These are phyloP conservation scores for Handroanthus guayacan DNA, from an alignment of 257 asterid genomes.

Conservation along the genomic window DNA sequence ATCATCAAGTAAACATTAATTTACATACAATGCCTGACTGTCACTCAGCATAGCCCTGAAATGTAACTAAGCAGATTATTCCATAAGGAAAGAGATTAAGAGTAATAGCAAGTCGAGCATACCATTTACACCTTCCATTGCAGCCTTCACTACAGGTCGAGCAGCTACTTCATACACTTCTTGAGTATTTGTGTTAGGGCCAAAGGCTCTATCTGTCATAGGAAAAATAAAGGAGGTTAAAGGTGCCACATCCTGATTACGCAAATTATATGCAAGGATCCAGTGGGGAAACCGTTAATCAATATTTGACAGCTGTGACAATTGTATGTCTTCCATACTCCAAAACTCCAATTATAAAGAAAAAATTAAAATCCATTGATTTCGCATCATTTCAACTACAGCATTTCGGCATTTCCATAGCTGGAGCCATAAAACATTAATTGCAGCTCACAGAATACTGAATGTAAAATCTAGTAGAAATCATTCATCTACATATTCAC, in stretches of 20 bases:
- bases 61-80: constrained; percentile 20
- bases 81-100: constrained; percentile 7
- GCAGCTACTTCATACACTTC: constrained; percentile 97
- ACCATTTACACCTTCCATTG: constrained; percentile 97
- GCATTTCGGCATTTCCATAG: constrained; percentile 29
- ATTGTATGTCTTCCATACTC: neutral
- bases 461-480: constrained; percentile 27
- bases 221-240: constrained; percentile 15
- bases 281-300: constrained; percentile 14
- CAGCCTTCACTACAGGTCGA: constrained; percentile 93
- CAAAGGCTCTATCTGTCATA: constrained; percentile 83
- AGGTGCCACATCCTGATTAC: constrained; percentile 28
- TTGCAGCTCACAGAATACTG: constrained; percentile 28
- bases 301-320: constrained; percentile 21
- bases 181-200: constrained; percentile 73
- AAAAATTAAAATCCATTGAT: constrained; percentile 14
- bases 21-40: constrained; percentile 25
- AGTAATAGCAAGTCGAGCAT: constrained; percentile 33
- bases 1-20: constrained; percentile 22
- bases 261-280: constrained; percentile 16
- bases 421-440: constrained; percentile 19
- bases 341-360: constrained; percentile 20
- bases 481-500: constrained; percentile 20
- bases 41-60: constrained; percentile 20
- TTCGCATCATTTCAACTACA: constrained; percentile 9